Evolutionary conservation across 192 early-diverging fungal species (phyloP), one percentile per base, ranked within the genome.

Genomic region (Phycomyces nitens): DNA sequence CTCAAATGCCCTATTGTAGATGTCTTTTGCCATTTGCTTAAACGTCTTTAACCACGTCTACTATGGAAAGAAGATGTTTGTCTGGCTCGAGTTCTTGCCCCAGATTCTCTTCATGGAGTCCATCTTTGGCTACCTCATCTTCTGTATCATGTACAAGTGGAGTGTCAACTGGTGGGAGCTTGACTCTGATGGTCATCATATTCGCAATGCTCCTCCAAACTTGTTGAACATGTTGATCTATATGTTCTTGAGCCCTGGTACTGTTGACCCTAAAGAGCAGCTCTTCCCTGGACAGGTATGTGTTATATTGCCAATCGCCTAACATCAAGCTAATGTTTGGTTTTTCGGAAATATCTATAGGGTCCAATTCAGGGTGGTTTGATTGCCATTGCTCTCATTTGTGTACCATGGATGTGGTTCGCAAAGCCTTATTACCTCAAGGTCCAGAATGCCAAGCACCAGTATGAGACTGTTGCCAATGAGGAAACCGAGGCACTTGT

Each of bases 161-260:
- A 81, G 86, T 43, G 89, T 91, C 12, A 77, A 94, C 81, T 99
- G 94, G 92, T 85, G 82, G 56, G 91, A 84, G 53, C 68, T 78
- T 41, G 90, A 92, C 75, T 77, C 74, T 6, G 60, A 60, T 50
- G 90, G 90, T 54, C 66, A 89, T 43, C 34, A 66, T 39, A 62
- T 90, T 21, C 86, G 71, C 27, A 84, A 92, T 77, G 79, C 90
- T 39, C 90, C 96, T 3, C 97, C 97, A 21, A 91, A 92, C 43
- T 77, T 99, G 75, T 82, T 99, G 34, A 99, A 99, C 85, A 96
- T 92, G 67, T 84, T 99, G 64, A 99, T 99, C 73, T 97, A 96
- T 79, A 99, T 99, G 97, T 94, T 99, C 80, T 77, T 99, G 64
- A 85, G 87, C 29, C 97, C 97, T 9, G 97, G 97, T 22, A 76